Conservation (phyloP, 78 protist genomes). For the Dictyostelium citrinum region DNA sequence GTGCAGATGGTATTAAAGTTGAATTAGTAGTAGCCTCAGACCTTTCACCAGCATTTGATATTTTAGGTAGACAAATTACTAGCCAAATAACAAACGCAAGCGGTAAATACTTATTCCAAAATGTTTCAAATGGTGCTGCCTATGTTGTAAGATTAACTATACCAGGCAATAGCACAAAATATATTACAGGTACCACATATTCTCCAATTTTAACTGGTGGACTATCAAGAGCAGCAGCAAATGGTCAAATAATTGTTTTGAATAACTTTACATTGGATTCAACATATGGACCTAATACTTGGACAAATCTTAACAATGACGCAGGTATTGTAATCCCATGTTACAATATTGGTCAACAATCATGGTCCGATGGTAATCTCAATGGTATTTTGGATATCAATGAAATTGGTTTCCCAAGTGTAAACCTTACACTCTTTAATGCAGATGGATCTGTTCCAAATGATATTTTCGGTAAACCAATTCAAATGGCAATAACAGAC, state of each 20-base stretch:
- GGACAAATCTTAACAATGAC: not conserved
- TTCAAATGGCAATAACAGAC: not conserved
- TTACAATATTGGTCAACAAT: constrained; percentile 10
- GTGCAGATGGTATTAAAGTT: constrained; percentile 14
- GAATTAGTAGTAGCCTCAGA: not conserved
- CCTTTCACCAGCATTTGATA: not conserved
- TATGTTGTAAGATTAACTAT: not conserved
- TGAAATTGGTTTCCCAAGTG: constrained; percentile 30
- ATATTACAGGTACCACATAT: not conserved
- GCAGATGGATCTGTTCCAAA: not conserved
- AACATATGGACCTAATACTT: not conserved
- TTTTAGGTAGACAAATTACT: not conserved
- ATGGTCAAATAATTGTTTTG: not conserved
- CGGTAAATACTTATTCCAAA: constrained; percentile 29
- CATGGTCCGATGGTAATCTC: constrained; percentile 33
- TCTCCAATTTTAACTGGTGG: not conserved
- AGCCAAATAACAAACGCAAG: not conserved
- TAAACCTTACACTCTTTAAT: constrained; percentile 5
- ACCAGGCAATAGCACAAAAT: not conserved
- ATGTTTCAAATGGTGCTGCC: not conserved
- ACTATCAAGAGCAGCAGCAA: not conserved
- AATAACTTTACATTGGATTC: not conserved
- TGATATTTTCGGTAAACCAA: not conserved
- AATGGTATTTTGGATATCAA: constrained; percentile 50
- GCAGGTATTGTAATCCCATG: constrained; percentile 44